Evolutionary conservation across 1,139 yeast species (phyloP), one percentile per base, ranked within the genome.

Genomic region (Eremothecium coryli): DNA sequence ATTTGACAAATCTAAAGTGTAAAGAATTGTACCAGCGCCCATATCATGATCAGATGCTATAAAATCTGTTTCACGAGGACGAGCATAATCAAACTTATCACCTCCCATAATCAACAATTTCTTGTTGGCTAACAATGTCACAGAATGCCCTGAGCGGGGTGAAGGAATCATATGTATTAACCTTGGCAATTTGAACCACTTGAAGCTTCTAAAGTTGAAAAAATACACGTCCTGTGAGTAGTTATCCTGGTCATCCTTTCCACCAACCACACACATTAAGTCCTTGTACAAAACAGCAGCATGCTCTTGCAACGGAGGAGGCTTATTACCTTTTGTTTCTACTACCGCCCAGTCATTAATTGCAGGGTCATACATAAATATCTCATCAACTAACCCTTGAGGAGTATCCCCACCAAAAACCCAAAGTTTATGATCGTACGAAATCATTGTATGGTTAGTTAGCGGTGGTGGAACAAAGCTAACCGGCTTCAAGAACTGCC

Each of bases 321-420:
- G 97, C 17, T 69, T 59, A 36, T 71, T 70, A 15, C 88, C 90
- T 13, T 66, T 64, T 2, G 71, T 60, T 4, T 52, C 50, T n/a
- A 56, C 43, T 6, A 49, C 45, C 8, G 52, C 46, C 97, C 97
- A 90, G 35, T 70, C 68, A 47, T 75, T 75, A 12, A 61, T 60
- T 10, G 62, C 50, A 0, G 94, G 86, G 54, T 88, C 93, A 59
- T 72, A 90, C 48, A 78, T 67, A 78, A 93, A 86, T 32, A 93
- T 66, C 48, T 84, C 93, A 50, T 82, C 78, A 39, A 75, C 74
- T 45, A 90, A 73, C 36, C 72, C 70, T 43, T 71, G 76, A 39
- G 88, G 82, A 48, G 85, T 85, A 38, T 88, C 82, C 37, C 93
- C 95, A 39, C 98, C 99, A 51, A 94, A 95, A n/a, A 90, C 65